A percentile compares a stretch with the other conserved stretches of the same genome.
Evolutionary conservation across 2,329 filamentous ascomycete genomes (phyloP).

Genomic region (Torrubiella hemipterigena): DNA sequence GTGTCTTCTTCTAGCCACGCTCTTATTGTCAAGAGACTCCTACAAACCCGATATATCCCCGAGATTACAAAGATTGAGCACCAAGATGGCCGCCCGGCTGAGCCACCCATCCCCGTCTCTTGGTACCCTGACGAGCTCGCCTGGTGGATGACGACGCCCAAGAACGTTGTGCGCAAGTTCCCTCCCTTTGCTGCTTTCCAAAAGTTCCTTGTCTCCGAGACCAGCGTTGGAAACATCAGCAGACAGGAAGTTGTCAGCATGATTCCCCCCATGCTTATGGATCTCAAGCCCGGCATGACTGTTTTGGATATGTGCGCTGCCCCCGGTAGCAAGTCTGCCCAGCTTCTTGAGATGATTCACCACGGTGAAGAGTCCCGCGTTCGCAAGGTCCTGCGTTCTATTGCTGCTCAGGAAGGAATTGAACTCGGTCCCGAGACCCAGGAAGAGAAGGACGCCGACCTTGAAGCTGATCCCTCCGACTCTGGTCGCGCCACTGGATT

Average conservation of each 20-base stretch:
- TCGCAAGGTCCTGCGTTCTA: constrained; percentile 52
- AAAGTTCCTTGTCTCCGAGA: constrained; percentile 95
- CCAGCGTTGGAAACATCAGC: constrained; percentile 92
- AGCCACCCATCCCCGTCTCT: constrained; percentile 67
- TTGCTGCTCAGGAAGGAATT: constrained; percentile 49
- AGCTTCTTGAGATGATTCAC: constrained; percentile 90
- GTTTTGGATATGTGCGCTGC: constrained; percentile 94
- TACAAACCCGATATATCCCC: constrained; percentile 82
- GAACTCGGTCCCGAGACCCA: constrained; percentile 35
- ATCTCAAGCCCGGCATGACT: constrained; percentile 80
- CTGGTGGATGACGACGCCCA: constrained; percentile 97
- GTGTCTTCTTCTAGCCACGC: constrained; percentile 52
- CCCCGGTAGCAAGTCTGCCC: constrained; percentile 91
- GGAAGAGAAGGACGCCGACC: constrained; percentile 34
- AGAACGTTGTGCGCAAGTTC: constrained; percentile 89
- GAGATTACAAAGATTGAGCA: constrained; percentile 76
- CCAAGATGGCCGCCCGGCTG: constrained; percentile 69
- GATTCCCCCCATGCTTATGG: constrained; percentile 92
- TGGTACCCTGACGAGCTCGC: constrained; percentile 95
- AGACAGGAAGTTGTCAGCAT: constrained; percentile 97
- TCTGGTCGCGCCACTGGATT: constrained; percentile 82
- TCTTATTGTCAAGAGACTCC: constrained; percentile 77
- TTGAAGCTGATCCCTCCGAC: constrained; percentile 53
- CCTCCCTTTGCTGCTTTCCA: constrained; percentile 92
- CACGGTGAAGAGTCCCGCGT: constrained; percentile 82